Base-by-base conservation (phyloP, 345 rosid genomes). In the Heritiera fomes region DNA sequence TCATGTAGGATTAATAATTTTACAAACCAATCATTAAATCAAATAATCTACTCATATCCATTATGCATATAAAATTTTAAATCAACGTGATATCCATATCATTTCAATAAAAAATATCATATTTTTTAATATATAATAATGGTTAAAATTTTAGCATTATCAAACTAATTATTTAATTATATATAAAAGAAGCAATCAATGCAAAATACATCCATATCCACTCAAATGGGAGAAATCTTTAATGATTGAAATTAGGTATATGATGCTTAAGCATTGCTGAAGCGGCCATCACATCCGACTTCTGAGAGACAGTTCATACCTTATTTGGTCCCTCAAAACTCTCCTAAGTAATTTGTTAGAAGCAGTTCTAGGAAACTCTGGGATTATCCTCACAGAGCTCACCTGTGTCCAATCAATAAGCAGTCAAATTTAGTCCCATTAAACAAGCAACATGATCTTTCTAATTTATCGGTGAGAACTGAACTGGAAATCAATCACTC, bases 291-390 rank as follows among this genome's bases (percentile, higher is more conserved):
- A 90, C 52, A 91, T 83, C 75, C 84, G 85, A 76, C 91, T 90
- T 50, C 82, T 78, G 14, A 64, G 28, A 23, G 28, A 23, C 46
- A 84, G 77, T 82, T 91, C 90, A 5, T 79, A 86, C 85, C 75
- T 87, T 76, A 90, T 75, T 75, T 88, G 87, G 79, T 92, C 92
- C 87, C 92, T 90, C 86, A 93, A 68, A 3, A 87, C 89, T 86
- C 98, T 88, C 82, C 98, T 90, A 18, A 95, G 76, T 69, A 93
- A 78, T 87, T 95, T 95, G 86, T 92, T 92, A 0, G 97, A 93
- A 60, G 98, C 95, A 14, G 95, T 93, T 80, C 98, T 85, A 1
- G 97, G 97, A 76, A 95, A 90, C 82, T 92, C 93, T 0, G 78
- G 46, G 13, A 92, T 87, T 79, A 90, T 84, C 89, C 90, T 92